phyloP scores from a whole-genome alignment of 2,329 filamentous ascomycete species.

The Trichoderma koningiopsis region DNA sequence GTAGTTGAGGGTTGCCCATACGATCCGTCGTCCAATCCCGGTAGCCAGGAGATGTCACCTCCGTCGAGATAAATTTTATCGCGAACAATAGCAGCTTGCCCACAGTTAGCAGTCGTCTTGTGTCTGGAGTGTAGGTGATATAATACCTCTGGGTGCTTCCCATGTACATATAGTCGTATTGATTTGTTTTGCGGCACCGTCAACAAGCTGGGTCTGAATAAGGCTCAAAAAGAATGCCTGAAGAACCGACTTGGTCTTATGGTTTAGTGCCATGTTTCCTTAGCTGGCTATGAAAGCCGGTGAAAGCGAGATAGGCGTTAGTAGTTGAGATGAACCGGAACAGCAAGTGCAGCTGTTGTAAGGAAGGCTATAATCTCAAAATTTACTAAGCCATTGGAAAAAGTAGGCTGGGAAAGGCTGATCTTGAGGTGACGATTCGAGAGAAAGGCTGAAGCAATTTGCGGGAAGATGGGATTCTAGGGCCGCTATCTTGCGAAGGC shows the following conservation, averaged over 20 bases:
- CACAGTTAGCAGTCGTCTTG: constrained; percentile 29
- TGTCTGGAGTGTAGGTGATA: neutral
- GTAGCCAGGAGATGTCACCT: constrained; percentile 57
- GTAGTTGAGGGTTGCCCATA: constrained; percentile 37
- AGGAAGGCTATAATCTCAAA: neutral
- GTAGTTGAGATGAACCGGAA: neutral
- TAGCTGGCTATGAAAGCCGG: neutral
- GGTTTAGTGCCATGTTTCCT: constrained; percentile 30
- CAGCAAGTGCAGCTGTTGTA: neutral
- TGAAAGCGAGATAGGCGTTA: neutral
- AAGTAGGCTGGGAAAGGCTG: neutral
- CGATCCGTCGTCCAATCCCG: constrained; percentile 50
- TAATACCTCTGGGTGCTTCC: constrained; percentile 49
- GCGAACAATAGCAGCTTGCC: constrained; percentile 56
- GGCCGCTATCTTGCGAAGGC: neutral
- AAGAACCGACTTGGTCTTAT: constrained; percentile 27
- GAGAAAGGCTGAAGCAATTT: neutral
- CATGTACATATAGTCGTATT: constrained; percentile 64
- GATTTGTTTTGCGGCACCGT: constrained; percentile 55
- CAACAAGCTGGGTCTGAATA: constrained; percentile 45
- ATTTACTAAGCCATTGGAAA: neutral
- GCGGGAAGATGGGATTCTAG: neutral
- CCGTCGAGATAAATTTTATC: constrained; percentile 69
- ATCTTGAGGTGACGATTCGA: neutral
- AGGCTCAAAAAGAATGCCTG: constrained; percentile 28